phyloP scores from a whole-genome alignment of 805 yeast species.

The Zygosaccharomyces gambellarensis region DNA sequence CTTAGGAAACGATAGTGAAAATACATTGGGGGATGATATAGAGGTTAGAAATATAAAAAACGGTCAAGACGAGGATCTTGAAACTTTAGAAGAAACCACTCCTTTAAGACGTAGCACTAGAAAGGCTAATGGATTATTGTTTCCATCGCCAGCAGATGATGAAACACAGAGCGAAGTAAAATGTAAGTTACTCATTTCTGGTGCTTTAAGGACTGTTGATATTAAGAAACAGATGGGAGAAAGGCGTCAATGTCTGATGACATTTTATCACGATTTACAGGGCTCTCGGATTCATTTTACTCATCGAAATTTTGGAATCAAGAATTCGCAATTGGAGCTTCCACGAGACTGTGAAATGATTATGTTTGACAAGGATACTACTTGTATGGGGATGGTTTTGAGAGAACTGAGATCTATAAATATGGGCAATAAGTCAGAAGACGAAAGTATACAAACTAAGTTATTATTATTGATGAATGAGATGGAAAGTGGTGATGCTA shows the following conservation, averaged over 20 bases:
- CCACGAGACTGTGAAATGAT: slow-evolving; percentile 18
- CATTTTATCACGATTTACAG: slow-evolving; percentile 12
- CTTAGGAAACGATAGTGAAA: not conserved
- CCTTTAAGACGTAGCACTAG: slow-evolving; percentile 12
- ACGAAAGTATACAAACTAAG: slow-evolving; percentile 8
- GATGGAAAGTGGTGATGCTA: not conserved
- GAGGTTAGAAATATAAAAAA: not conserved
- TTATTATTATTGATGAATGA: slow-evolving; percentile 5
- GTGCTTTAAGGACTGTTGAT: slow-evolving; percentile 12
- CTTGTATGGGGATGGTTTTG: slow-evolving; percentile 19
- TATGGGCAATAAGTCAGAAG: slow-evolving; percentile 8
- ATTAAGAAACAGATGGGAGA: slow-evolving; percentile 2
- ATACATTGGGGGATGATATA: not conserved
- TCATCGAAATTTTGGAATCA: slow-evolving; percentile 11
- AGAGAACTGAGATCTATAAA: slow-evolving; percentile 9
- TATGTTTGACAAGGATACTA: slow-evolving; percentile 15
- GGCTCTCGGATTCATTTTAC: slow-evolving; percentile 17
- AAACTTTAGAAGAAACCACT: slow-evolving; percentile 10
- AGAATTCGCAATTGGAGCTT: slow-evolving; percentile 16
- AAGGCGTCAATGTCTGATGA: slow-evolving; percentile 10
- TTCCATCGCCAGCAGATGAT: slow-evolving; percentile 13
- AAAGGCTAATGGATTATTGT: slow-evolving; percentile 15
- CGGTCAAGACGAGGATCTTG: slow-evolving; percentile 8
- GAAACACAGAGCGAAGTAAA: not conserved
- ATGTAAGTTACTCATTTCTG: slow-evolving; percentile 3